phyloP scores from a whole-genome alignment of 257 asterid genomes.

The Osmanthus fragrans region DNA sequence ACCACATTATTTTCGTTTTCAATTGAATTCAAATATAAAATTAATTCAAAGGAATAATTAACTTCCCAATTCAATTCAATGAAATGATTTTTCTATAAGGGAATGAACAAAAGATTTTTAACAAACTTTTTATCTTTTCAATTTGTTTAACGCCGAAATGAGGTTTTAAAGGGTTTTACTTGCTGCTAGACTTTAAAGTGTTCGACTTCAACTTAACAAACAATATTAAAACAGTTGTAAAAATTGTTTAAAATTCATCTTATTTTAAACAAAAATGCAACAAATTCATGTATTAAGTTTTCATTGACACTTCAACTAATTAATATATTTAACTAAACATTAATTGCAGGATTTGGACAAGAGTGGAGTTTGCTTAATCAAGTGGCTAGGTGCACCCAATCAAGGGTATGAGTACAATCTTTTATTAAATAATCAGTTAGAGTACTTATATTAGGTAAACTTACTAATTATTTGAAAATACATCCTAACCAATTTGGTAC shows the following conservation, averaged over 20 bases:
- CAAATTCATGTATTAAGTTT: slow-evolving; percentile 3
- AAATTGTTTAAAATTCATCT: background rate
- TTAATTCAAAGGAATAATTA: no score
- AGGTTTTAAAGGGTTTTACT: background rate
- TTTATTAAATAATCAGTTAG: slow-evolving; percentile 12
- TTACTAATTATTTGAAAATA: slow-evolving; percentile 36
- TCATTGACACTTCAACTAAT: background rate
- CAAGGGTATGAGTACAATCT: slow-evolving; percentile 37
- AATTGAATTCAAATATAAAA: no score
- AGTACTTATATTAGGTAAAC: slow-evolving; percentile 40
- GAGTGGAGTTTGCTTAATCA: slow-evolving; percentile 21
- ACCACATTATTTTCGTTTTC: background rate
- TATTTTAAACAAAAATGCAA: background rate
- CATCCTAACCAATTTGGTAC: slow-evolving; percentile 31
- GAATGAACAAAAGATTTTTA: background rate
- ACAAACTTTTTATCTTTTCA: background rate
- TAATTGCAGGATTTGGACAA: slow-evolving; percentile 21
- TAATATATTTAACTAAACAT: background rate
- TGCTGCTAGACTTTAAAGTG: background rate
- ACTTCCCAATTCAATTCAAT: background rate
- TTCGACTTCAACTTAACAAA: no score
- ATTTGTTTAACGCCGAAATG: background rate
- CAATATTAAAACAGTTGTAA: no score
- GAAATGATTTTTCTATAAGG: background rate
- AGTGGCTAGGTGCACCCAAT: slow-evolving; percentile 32